A percentile compares a stretch with the other conserved stretches of the same genome.
phyloP scores from a whole-genome alignment of 768 basidiomycete genomes.

The Russula compacta region DNA sequence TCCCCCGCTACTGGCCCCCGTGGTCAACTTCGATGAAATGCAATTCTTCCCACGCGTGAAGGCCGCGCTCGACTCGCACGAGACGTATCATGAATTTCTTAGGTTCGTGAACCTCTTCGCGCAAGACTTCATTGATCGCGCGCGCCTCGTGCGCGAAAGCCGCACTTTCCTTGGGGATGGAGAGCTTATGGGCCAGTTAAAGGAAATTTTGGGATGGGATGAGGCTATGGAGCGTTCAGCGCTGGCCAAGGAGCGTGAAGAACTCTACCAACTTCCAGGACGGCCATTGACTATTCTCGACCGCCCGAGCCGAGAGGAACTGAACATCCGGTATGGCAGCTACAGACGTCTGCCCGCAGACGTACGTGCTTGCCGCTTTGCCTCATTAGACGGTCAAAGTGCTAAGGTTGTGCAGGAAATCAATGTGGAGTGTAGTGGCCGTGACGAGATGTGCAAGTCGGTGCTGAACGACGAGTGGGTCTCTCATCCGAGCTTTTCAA shows the following conservation, averaged over 20 bases:
- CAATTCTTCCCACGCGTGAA: conserved; percentile 92
- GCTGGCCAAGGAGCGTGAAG: conserved; percentile 25
- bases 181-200: conserved; percentile 75
- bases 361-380: conserved; percentile 40
- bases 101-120: conserved; percentile 93
- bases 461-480: conserved; percentile 99
- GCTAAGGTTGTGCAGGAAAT: conserved; percentile 49
- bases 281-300: conserved; percentile 25
- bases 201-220: conserved; percentile 82
- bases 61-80: conserved; percentile 57
- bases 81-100: conserved; percentile 88
- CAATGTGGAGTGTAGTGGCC: conserved; percentile 83
- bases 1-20: conserved; percentile 17
- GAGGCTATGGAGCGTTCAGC: conserved; percentile 44
- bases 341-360: conserved; percentile 76
- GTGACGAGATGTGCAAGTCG: conserved; percentile 93
- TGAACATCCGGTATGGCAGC: conserved; percentile 72
- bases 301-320: conserved; percentile 51
- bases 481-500: conserved; percentile 91
- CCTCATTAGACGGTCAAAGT: conserved; percentile 4
- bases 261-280: conserved; percentile 17
- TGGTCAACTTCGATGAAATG: conserved; percentile 41
- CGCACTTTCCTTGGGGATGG: conserved; percentile 63
- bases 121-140: conserved; percentile 85
- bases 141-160: conserved; percentile 73